Base-by-base conservation (phyloP, 1,139 yeast species). In the Hansenula lynferdii region DNA sequence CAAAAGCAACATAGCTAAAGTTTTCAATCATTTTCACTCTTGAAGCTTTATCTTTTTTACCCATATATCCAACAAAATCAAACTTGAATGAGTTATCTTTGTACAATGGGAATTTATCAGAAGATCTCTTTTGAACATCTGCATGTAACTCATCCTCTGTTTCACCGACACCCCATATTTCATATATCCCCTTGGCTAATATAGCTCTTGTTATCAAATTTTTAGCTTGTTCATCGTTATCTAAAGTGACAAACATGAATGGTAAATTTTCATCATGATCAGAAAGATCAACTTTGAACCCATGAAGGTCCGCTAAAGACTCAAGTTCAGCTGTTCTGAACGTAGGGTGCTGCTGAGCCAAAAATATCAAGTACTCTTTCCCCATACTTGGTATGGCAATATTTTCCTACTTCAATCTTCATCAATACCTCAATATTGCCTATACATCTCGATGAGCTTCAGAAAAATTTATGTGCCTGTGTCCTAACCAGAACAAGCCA, bases 321-420 rank as follows among this genome's bases (percentile, higher is more conserved):
- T 84, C 89, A 31, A 92, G 64, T 60, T 92, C 98, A 0, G 96
- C 86, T 35, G 63, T 60, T 37, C 98, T 71, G 61, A 92, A 92
- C 47, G 75, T 73, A 40, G 85, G 79, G 56, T 86, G 87, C 36
- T 82, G 76, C 59, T 90, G 97, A 7, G 96, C 96, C 57, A 92
- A 71, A 58, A 83, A 77, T 31, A 92, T 69, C 43, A 92, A 62
- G 58, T 87, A 92, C 42, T 73, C 22, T 9, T 31, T 38, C 4
- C 30, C 35, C 38, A 34, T 34, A n/a, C n/a, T n/a, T n/a, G n/a
- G n/a, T n/a, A n/a, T n/a, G n/a, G n/a, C n/a, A n/a, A n/a, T n/a
- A n/a, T 23, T 7, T 5, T 23, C n/a, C 25, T 10, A 6, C 25
- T 23, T 5, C 12, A 10, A 6, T 10, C 8, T 8, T 23, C 25